Conservation (phyloP, 169 alveolate species). For the Plasmodium reichenowi region DNA sequence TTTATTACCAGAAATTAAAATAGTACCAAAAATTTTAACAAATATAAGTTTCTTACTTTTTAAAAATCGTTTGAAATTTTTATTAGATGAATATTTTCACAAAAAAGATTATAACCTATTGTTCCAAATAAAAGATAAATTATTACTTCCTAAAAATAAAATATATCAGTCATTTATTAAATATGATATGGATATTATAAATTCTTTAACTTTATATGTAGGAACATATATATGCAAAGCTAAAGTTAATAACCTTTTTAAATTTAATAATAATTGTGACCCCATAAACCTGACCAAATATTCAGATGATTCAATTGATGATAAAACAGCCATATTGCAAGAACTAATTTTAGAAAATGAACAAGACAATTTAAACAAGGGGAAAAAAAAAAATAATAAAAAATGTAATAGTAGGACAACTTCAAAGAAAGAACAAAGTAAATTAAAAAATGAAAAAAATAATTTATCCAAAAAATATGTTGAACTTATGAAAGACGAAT, state of each 20-base stretch:
- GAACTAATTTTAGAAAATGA: constrained; percentile 17
- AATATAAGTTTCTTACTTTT: constrained; percentile 73
- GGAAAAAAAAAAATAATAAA: constrained; percentile 6
- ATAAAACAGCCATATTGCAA: constrained; percentile 21
- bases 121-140: constrained; percentile 39
- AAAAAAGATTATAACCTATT: constrained; percentile 80
- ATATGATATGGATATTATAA: constrained; percentile 61
- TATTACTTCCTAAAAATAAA: constrained; percentile 45
- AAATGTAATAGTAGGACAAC: not conserved
- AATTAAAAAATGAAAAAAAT: not conserved
- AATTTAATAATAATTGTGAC: constrained; percentile 57
- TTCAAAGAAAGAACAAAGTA: not conserved
- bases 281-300: constrained; percentile 36
- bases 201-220: constrained; percentile 57
- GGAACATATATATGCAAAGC: constrained; percentile 72
- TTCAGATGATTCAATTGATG: constrained; percentile 15
- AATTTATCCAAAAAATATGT: constrained; percentile 50
- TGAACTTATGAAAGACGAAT: constrained; percentile 46
- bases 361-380: not conserved
- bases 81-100: constrained; percentile 77
- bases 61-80: constrained; percentile 75
- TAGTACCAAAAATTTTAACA: constrained; percentile 87
- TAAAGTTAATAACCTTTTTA: constrained; percentile 56
- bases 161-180: constrained; percentile 49
- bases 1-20: constrained; percentile 90